Percentiles rank a stretch among this genome's conserved stretches.
Conservation (phyloP, 2,329 filamentous ascomycete species). For the Fusarium buharicum region DNA sequence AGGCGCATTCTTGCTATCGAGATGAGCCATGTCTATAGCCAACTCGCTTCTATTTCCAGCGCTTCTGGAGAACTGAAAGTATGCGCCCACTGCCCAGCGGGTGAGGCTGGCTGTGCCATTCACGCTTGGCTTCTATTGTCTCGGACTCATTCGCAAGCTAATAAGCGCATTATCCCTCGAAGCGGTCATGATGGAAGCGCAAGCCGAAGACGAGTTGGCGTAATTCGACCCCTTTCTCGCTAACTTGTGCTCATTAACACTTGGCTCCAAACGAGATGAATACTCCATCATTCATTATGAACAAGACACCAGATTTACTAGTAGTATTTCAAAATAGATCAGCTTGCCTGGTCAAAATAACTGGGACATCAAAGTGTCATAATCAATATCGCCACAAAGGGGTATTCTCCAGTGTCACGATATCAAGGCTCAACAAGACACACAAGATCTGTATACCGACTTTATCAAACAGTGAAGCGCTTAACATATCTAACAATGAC, state of each 20-base stretch:
- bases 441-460: not conserved
- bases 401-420: not conserved
- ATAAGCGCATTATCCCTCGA: conserved; percentile 34
- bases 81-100: conserved; percentile 16
- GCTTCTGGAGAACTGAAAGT: conserved; percentile 3
- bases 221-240: conserved; percentile 1
- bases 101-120: conserved; percentile 19
- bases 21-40: conserved; percentile 1
- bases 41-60: conserved; percentile 9
- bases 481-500: not conserved
- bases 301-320: not conserved
- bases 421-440: not conserved
- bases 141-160: conserved; percentile 23
- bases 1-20: conserved; percentile 6
- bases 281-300: not conserved
- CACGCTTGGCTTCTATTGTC: conserved; percentile 27
- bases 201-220: conserved; percentile 17
- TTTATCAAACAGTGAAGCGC: not conserved
- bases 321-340: not conserved
- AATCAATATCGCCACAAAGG: conserved; percentile 26
- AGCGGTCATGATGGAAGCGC: conserved; percentile 15
- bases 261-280: not conserved
- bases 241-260: conserved; percentile 10
- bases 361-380: conserved; percentile 26
- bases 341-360: conserved; percentile 18